Evolutionary conservation across 139 green algal genomes (phyloP).

Genomic region (Chlamydomonas incerta): DNA sequence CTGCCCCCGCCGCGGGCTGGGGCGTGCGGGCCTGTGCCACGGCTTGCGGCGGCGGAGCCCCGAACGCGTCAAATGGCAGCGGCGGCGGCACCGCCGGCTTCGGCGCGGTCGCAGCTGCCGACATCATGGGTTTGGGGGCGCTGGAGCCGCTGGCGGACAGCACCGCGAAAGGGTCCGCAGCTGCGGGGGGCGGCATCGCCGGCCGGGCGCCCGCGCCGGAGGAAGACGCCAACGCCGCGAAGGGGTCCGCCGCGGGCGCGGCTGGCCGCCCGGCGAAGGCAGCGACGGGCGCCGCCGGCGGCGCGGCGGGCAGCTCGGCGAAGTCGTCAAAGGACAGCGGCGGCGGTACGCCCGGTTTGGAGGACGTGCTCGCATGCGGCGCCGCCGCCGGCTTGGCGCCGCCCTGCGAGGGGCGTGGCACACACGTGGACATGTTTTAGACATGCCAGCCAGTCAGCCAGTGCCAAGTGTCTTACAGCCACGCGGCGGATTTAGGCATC

Average conservation of each 20-base stretch:
- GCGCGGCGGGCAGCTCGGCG: slow-evolving; percentile 47
- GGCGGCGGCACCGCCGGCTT: background rate
- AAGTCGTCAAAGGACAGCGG: slow-evolving; percentile 59
- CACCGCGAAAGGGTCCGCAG: slow-evolving; percentile 7
- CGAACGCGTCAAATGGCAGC: slow-evolving; percentile 1
- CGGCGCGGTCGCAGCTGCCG: background rate
- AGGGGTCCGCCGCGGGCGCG: background rate
- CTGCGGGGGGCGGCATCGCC: background rate
- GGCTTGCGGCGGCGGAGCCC: background rate
- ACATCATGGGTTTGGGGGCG: slow-evolving; percentile 7
- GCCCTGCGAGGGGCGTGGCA: background rate
- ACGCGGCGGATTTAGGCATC: too few relatives aligned
- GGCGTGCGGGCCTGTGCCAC: background rate
- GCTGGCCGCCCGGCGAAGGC: background rate
- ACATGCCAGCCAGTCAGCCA: too few relatives aligned
- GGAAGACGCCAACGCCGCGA: background rate
- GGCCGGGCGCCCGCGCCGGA: background rate
- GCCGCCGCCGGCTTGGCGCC: background rate
- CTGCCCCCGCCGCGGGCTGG: slow-evolving; percentile 26
- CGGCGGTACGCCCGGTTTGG: background rate
- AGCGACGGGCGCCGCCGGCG: background rate
- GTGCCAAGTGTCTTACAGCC: too few relatives aligned
- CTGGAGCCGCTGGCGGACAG: background rate
- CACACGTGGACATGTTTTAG: too few relatives aligned
- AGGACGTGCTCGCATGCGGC: background rate